Conservation (phyloP, 2,329 filamentous ascomycete genomes). For the Aspergillus costaricaensis region DNA sequence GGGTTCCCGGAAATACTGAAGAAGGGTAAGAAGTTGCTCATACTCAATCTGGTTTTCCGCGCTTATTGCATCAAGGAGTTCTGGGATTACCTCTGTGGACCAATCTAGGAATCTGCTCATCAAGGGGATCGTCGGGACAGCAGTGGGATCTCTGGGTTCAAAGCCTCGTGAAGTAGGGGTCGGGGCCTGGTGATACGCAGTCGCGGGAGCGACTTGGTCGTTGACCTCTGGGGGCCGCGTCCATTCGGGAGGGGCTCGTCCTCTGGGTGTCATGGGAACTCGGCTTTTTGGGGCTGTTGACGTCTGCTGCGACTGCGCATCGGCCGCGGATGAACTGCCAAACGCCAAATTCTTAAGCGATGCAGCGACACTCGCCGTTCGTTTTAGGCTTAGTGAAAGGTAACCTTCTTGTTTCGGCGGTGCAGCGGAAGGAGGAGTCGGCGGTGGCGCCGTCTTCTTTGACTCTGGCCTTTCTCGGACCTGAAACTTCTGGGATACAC, state of each 20-base stretch:
- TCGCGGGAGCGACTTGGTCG: slow-evolving; percentile 65
- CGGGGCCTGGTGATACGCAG: slow-evolving; percentile 73
- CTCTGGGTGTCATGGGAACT: slow-evolving; percentile 48
- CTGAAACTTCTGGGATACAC: slow-evolving; percentile 43
- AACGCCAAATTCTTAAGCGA: slow-evolving; percentile 64
- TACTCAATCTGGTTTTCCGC: slow-evolving; percentile 12
- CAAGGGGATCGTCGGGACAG: slow-evolving; percentile 69
- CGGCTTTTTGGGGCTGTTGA: slow-evolving; percentile 35
- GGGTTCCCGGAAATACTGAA: slow-evolving; percentile 87
- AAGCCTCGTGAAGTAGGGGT: slow-evolving; percentile 80
- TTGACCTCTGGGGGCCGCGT: slow-evolving; percentile 72
- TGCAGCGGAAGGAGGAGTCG: slow-evolving; percentile 51
- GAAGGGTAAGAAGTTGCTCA: slow-evolving; percentile 32
- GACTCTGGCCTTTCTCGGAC: slow-evolving; percentile 34
- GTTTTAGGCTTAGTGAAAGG: slow-evolving; percentile 60
- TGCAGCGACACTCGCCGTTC: slow-evolving; percentile 65
- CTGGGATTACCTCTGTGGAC: slow-evolving; percentile 70
- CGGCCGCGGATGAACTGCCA: slow-evolving; percentile 46
- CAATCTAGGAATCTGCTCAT: slow-evolving; percentile 86
- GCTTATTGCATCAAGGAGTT: slow-evolving; percentile 19
- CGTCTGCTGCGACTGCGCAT: slow-evolving; percentile 29
- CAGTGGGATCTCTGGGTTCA: slow-evolving; percentile 60
- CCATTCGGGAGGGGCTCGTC: slow-evolving; percentile 59
- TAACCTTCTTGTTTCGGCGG: slow-evolving; percentile 61
- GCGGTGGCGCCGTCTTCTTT: slow-evolving; percentile 42